Evolutionary conservation across 2,329 filamentous ascomycete genomes (phyloP), one percentile per base, ranked within the genome.

Genomic region (Aspergillus eucalypticola): DNA sequence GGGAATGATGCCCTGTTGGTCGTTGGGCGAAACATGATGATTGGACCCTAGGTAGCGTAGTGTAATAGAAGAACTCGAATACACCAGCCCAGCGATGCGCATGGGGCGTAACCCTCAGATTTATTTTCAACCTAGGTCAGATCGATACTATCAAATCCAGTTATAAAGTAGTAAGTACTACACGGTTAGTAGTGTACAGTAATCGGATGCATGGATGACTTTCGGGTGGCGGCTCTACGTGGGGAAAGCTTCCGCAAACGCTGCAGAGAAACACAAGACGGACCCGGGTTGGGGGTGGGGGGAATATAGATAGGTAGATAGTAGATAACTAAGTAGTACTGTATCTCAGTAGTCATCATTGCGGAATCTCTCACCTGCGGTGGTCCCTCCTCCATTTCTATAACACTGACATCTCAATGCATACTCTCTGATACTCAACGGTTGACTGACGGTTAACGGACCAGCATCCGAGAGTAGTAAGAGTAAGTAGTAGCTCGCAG

Each of bases 11-110:
- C 39, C 42, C 25, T 44, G 25, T 35, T 27, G 55, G 54, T 58
- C 35, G 50, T 56, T 48, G 41, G 61, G 59, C 61, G 52, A 63
- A 60, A 27, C 54, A 39, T 41, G 58, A 15, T 54, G 52, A 59
- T 54, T 54, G 52, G 58, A 55, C 53, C 41, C 59, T 64, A 60
- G 57, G 59, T 61, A 64, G 54, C 51, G 42, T 61, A 46, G 53
- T 55, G 41, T 55, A 55, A 55, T 55, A 55, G 53, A 55, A 35
- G 25, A 25, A 39, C 27, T 50, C 15, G 46, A 50, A 50, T 50
- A 27, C 32, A 29, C 25, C 25, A 49, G 41, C 41, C 41, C 41
- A 44, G 41, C 41, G 41, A 44, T 44, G 19, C 41, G 41, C 41
- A 23, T 44, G 19, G 19, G 41, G 19, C 13, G 41, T 44, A 44